Conservation (phyloP, 2,329 filamentous ascomycete species). For the Tolypocladium tundrense region DNA sequence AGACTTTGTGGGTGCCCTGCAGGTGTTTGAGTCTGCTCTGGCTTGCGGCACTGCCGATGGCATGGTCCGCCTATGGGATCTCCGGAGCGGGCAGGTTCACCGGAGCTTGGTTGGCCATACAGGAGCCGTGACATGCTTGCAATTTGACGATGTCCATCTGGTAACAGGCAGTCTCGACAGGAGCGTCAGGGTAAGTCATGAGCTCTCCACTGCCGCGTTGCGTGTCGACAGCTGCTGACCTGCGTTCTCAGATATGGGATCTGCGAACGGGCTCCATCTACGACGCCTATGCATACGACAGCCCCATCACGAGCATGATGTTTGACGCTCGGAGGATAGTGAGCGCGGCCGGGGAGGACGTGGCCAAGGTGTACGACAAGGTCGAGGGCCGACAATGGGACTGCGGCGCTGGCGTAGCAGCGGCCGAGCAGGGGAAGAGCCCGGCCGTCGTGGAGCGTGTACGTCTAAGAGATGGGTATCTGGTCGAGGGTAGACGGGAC, state of each 20-base stretch:
- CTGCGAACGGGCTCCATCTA: conserved; percentile 90
- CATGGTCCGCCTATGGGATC: conserved; percentile 94
- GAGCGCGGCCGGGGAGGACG: conserved; percentile 78
- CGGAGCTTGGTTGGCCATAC: conserved; percentile 92
- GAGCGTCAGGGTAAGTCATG: conserved; percentile 73
- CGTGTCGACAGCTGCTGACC: neutral
- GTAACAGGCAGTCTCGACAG: conserved; percentile 89
- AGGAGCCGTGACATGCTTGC: conserved; percentile 82
- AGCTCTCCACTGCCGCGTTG: neutral
- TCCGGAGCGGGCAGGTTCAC: conserved; percentile 94
- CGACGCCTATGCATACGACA: conserved; percentile 92
- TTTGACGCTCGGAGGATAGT: conserved; percentile 89
- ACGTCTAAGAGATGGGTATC: conserved; percentile 84
- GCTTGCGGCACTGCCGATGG: conserved; percentile 96
- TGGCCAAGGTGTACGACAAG: conserved; percentile 98
- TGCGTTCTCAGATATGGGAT: conserved; percentile 75
- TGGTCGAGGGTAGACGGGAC: conserved; percentile 81
- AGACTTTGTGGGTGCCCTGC: conserved; percentile 88
- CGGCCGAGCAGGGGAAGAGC: conserved; percentile 53
- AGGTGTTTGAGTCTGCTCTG: conserved; percentile 91
- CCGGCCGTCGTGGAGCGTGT: conserved; percentile 72
- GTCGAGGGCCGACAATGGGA: conserved; percentile 94
- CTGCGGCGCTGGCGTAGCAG: conserved; percentile 72
- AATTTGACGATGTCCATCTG: conserved; percentile 92
- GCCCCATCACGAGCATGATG: conserved; percentile 91